phyloP scores from a whole-genome alignment of 805 yeast genomes.

The Wickerhamiella spandovensis region DNA sequence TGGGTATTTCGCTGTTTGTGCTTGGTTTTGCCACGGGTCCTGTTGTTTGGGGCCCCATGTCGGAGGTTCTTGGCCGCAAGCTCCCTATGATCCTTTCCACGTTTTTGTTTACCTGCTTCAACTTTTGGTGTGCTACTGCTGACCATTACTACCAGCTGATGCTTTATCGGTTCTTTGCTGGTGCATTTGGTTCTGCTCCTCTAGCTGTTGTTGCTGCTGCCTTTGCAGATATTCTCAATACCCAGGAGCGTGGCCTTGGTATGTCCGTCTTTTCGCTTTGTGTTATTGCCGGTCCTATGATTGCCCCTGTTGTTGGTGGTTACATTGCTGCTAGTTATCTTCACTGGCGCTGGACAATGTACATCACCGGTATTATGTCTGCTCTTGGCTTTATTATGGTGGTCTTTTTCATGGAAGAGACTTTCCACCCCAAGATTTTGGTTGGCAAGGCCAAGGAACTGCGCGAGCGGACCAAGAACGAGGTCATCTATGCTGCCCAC shows the following conservation, averaged over 20 bases:
- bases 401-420: slow-evolving; percentile 43
- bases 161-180: slow-evolving; percentile 68
- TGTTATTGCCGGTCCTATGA: slow-evolving; percentile 66
- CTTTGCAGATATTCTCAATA: slow-evolving; percentile 68
- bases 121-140: slow-evolving; percentile 66
- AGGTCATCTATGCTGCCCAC: slow-evolving; percentile 65
- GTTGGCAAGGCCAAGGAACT: slow-evolving; percentile 48
- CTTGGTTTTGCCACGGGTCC: slow-evolving; percentile 93
- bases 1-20: slow-evolving; percentile 73
- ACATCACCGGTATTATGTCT: slow-evolving; percentile 53
- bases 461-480: slow-evolving; percentile 58
- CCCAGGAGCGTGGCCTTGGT: slow-evolving; percentile 59
- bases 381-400: slow-evolving; percentile 30
- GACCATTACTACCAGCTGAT: slow-evolving; percentile 59
- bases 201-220: slow-evolving; percentile 78
- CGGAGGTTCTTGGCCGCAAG: slow-evolving; percentile 67
- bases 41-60: slow-evolving; percentile 74
- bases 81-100: slow-evolving; percentile 43
- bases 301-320: slow-evolving; percentile 70
- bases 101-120: slow-evolving; percentile 44
- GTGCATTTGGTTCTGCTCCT: slow-evolving; percentile 73
- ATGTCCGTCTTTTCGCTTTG: slow-evolving; percentile 56
- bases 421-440: slow-evolving; percentile 58
- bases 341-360: slow-evolving; percentile 78
- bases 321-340: slow-evolving; percentile 47